A percentile compares a stretch with the other conserved stretches of the same genome.
These are phyloP conservation scores for Aspergillus hiratsukae DNA, from an alignment of 2,329 filamentous ascomycete species.

Conservation along the genomic window DNA sequence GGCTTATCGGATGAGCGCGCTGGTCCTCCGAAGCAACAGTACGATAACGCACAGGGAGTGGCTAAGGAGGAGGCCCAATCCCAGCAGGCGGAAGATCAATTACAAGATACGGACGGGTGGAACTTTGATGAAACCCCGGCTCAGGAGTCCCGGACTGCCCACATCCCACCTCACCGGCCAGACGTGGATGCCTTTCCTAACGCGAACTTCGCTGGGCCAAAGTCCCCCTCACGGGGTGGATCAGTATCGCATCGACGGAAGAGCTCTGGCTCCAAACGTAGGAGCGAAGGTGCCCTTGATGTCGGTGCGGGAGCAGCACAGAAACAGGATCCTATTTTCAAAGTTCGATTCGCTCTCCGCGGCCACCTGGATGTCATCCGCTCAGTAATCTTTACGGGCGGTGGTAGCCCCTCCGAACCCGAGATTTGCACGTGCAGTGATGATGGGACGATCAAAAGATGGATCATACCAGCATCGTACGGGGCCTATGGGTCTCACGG, in stretches of 20 bases:
- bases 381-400: conserved; percentile 93
- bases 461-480: conserved; percentile 83
- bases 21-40: conserved; percentile 55
- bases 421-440: conserved; percentile 96
- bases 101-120: conserved; percentile 70
- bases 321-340: conserved; percentile 76
- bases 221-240: conserved; percentile 67
- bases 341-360: conserved; percentile 83
- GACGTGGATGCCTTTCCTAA: conserved; percentile 86
- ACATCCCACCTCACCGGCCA: conserved; percentile 59
- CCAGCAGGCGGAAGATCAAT: conserved; percentile 46
- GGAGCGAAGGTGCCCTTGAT: conserved; percentile 62
- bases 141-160: conserved; percentile 38
- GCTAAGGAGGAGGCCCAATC: conserved; percentile 40
- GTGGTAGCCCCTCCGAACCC: conserved; percentile 89
- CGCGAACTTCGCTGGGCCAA: conserved; percentile 70
- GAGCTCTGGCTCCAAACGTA: conserved; percentile 68
- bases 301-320: conserved; percentile 38
- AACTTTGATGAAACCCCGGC: conserved; percentile 81
- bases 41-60: conserved; percentile 53
- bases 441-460: conserved; percentile 92
- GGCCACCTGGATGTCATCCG: conserved; percentile 93
- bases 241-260: conserved; percentile 71
- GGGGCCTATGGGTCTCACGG: conserved; percentile 54
- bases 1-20: conserved; percentile 50